Percentiles rank a stretch among this genome's conserved stretches.
Conservation (phyloP, 192 early-diverging fungal genomes). For the Anaeromyces robustus region DNA sequence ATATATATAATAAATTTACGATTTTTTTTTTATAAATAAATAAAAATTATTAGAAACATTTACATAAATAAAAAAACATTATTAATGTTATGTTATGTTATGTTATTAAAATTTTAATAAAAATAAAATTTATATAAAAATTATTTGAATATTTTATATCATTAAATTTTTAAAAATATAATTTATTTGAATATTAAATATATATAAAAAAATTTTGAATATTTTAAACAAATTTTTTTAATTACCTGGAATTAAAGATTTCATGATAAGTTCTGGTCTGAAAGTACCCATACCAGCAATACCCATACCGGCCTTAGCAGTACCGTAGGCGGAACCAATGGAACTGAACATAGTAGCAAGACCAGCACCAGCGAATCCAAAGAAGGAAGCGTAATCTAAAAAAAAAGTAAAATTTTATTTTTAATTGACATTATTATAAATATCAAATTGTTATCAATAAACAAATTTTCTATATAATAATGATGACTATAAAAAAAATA, state of each 20-base stretch:
- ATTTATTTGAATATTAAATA: too few relatives aligned
- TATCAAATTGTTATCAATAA: too few relatives aligned
- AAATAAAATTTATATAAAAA: too few relatives aligned
- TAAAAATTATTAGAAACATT: not conserved
- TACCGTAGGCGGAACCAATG: conserved; percentile 81
- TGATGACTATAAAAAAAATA: too few relatives aligned
- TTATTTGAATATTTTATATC: too few relatives aligned
- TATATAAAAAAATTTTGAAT: conserved; percentile 25
- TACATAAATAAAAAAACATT: conserved; percentile 64
- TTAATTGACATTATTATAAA: too few relatives aligned
- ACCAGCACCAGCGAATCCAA: not conserved
- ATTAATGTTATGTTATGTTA: too few relatives aligned
- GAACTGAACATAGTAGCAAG: conserved; percentile 18
- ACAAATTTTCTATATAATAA: too few relatives aligned
- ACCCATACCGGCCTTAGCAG: conserved; percentile 80
- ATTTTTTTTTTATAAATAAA: not conserved
- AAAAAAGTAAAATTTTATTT: too few relatives aligned
- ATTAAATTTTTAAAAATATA: too few relatives aligned
- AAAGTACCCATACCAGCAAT: conserved; percentile 73
- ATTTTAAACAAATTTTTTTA: not conserved
- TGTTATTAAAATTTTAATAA: too few relatives aligned
- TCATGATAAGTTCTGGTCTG: conserved; percentile 77
- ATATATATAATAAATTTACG: conserved; percentile 6
- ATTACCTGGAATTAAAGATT: conserved; percentile 13
- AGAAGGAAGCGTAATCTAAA: not conserved